These are phyloP conservation scores for Entoloma clypeatum DNA, from an alignment of 1,284 basidiomycete genomes.

Conservation along the genomic window DNA sequence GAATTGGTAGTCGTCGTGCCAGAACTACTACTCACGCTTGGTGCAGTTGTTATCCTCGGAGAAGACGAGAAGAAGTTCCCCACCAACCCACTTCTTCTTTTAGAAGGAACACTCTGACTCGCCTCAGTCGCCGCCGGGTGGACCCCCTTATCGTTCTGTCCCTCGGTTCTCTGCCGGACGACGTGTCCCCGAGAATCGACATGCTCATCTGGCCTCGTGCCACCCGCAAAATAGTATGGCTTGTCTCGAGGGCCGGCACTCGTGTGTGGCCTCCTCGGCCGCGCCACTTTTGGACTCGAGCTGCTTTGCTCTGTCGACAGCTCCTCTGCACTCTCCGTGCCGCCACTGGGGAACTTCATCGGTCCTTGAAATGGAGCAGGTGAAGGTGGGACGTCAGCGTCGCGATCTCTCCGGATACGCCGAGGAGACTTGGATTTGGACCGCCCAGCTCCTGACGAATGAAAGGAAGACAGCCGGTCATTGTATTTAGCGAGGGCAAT, in stretches of 20 bases:
- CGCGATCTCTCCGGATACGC: slow-evolving; percentile 33
- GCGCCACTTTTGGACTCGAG: slow-evolving; percentile 14
- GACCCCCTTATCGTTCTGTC: slow-evolving; percentile 8
- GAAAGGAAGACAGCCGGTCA: slow-evolving; percentile 36
- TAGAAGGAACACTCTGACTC: slow-evolving; percentile 16
- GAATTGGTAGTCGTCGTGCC: slow-evolving; percentile 33
- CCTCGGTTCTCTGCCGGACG: slow-evolving; percentile 12
- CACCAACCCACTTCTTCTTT: slow-evolving; percentile 18
- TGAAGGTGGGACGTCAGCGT: slow-evolving; percentile 31
- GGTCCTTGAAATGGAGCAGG: slow-evolving; percentile 27
- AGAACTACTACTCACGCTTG: slow-evolving; percentile 31
- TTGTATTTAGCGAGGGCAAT: slow-evolving; percentile 61
- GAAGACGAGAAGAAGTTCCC: slow-evolving; percentile 19
- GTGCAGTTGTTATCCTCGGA: slow-evolving; percentile 23
- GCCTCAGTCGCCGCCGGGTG: slow-evolving; percentile 25
- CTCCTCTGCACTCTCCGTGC: slow-evolving; percentile 15
- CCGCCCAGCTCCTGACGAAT: slow-evolving; percentile 32
- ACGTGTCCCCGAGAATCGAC: slow-evolving; percentile 8
- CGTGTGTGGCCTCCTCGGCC: slow-evolving; percentile 57
- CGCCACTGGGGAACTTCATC: slow-evolving; percentile 10
- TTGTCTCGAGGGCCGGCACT: slow-evolving; percentile 63
- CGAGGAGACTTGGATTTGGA: slow-evolving; percentile 64
- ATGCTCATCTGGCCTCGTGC: slow-evolving; percentile 3
- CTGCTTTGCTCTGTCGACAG: slow-evolving; percentile 4
- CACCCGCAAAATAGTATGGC: slow-evolving; percentile 32